These are phyloP conservation scores for Oryza glaberrima DNA, from an alignment of 176 grass and related monocot genomes.

Conservation along the genomic window DNA sequence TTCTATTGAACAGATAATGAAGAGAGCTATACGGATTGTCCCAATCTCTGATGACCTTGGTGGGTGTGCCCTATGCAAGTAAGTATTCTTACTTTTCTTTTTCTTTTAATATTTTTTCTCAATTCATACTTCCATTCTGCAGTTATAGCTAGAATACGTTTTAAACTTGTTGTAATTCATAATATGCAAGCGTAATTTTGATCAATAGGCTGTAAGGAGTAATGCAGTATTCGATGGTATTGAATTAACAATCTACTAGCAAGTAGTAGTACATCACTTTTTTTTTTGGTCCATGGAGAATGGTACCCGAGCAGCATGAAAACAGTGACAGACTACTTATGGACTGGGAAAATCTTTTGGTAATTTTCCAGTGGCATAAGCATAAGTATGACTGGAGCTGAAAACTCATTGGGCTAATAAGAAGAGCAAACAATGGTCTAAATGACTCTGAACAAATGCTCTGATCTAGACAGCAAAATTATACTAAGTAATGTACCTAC, in stretches of 20 bases:
- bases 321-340: not conserved
- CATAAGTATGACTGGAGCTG: conserved; percentile 4
- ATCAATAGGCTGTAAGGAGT: not conserved
- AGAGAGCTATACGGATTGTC: conserved; percentile 84
- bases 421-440: not conserved
- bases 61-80: conserved; percentile 91
- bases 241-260: not conserved
- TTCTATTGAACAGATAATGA: conserved; percentile 96
- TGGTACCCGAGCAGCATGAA: not conserved
- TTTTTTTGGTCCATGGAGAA: not conserved
- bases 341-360: not conserved
- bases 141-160: not conserved
- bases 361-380: not conserved
- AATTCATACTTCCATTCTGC: conserved; percentile 9
- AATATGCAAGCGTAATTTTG: conserved; percentile 32
- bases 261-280: conserved; percentile 7
- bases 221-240: not conserved
- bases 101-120: conserved; percentile 13
- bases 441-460: not conserved
- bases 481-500: not conserved
- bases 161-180: conserved; percentile 20
- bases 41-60: conserved; percentile 82
- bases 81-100: conserved; percentile 33
- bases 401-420: not conserved
- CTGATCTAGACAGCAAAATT: conserved; percentile 18